Percentiles rank a stretch among this genome's conserved stretches.
Conservation (phyloP, 1,284 basidiomycete species). For the Cystobasidium pallidum region DNA sequence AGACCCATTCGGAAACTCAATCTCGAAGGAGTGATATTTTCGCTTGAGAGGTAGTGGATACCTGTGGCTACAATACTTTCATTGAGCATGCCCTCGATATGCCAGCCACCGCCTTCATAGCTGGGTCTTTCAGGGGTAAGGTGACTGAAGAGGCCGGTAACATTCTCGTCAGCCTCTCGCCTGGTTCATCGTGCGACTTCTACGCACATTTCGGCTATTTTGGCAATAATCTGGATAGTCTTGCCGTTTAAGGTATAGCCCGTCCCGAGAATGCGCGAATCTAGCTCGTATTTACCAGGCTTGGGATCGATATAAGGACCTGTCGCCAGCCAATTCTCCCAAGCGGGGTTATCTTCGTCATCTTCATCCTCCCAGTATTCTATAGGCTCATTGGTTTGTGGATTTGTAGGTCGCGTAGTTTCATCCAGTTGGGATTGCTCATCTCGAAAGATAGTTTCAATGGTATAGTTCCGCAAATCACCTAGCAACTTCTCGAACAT, state of each 20-base stretch:
- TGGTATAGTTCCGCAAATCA: conserved; percentile 55
- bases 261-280: not conserved
- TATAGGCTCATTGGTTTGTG: conserved; percentile 17
- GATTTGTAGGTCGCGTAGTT: not conserved
- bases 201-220: conserved; percentile 61
- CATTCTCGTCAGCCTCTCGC: not conserved
- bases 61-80: conserved; percentile 62
- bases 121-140: conserved; percentile 60
- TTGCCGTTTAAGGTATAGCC: conserved; percentile 52
- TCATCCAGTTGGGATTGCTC: conserved; percentile 21
- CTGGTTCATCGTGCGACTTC: conserved; percentile 56
- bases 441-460: conserved; percentile 12
- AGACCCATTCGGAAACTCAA: conserved; percentile 44
- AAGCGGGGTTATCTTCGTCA: conserved; percentile 10
- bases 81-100: conserved; percentile 65
- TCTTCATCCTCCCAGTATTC: conserved; percentile 29
- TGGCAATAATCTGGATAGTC: conserved; percentile 62
- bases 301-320: conserved; percentile 32
- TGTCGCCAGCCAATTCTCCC: conserved; percentile 14
- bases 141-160: conserved; percentile 14
- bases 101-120: conserved; percentile 61
- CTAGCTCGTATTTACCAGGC: not conserved
- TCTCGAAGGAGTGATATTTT: conserved; percentile 45
- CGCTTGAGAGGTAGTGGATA: conserved; percentile 57
- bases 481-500: conserved; percentile 64